Percentiles rank a stretch among this genome's conserved stretches.
These are phyloP conservation scores for Ustilago hordei DNA, from an alignment of 1,284 basidiomycete species.

Conservation along the genomic window DNA sequence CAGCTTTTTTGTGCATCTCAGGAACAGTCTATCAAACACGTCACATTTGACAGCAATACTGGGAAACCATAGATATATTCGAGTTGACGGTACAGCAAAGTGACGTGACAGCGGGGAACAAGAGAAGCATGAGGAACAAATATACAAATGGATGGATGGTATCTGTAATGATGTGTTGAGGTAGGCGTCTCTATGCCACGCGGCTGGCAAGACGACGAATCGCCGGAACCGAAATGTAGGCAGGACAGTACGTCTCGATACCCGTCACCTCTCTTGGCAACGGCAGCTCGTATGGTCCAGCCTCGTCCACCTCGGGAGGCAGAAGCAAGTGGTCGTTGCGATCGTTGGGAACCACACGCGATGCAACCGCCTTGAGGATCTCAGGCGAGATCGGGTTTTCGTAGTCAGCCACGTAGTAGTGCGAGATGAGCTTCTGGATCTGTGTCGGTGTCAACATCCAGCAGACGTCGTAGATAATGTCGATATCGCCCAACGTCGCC, in stretches of 20 bases:
- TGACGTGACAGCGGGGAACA: slow-evolving; percentile 3
- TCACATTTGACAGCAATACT: neutral
- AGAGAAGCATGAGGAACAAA: neutral
- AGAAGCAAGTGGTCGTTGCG: slow-evolving; percentile 68
- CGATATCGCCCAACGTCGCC: slow-evolving; percentile 80
- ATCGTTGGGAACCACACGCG: slow-evolving; percentile 68
- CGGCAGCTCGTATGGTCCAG: slow-evolving; percentile 68
- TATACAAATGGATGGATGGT: slow-evolving; percentile 6
- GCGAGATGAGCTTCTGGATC: slow-evolving; percentile 97
- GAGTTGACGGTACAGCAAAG: slow-evolving; percentile 1
- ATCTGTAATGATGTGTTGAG: neutral
- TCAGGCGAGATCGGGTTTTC: slow-evolving; percentile 73
- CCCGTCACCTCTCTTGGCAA: slow-evolving; percentile 68
- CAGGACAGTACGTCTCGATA: slow-evolving; percentile 69
- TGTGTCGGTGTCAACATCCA: slow-evolving; percentile 99
- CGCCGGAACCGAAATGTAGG: slow-evolving; percentile 66
- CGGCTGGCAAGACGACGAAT: slow-evolving; percentile 64
- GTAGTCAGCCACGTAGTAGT: slow-evolving; percentile 98
- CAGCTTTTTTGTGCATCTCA: neutral
- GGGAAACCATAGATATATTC: neutral
- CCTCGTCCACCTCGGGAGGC: slow-evolving; percentile 69
- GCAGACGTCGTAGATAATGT: slow-evolving; percentile 98
- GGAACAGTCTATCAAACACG: neutral
- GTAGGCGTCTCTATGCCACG: slow-evolving; percentile 55
- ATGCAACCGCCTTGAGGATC: slow-evolving; percentile 69